Conservation (phyloP, 176 grass and related monocot genomes). For the Coix lacrymajobi region DNA sequence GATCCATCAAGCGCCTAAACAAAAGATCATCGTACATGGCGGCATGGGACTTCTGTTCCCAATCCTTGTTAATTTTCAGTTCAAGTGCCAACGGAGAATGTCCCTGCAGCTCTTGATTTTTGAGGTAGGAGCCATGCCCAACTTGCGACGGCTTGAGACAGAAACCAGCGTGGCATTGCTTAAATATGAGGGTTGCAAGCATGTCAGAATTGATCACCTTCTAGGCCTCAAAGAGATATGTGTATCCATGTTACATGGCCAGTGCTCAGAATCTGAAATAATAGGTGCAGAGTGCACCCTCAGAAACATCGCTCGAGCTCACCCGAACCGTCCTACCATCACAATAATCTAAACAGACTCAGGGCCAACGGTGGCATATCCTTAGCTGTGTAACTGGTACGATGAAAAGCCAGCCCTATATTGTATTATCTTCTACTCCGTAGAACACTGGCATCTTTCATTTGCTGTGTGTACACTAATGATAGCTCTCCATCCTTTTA, state of each 20-base stretch:
- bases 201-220: conserved; percentile 3
- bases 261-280: background rate
- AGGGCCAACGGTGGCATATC: background rate
- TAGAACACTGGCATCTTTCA: background rate
- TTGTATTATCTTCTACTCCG: background rate
- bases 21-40: background rate
- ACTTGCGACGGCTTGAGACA: background rate
- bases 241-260: background rate
- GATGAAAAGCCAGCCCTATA: background rate
- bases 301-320: background rate
- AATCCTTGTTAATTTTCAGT: conserved; percentile 10
- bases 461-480: background rate
- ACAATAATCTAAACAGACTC: background rate
- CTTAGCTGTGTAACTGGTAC: background rate
- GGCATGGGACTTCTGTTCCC: background rate
- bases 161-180: background rate
- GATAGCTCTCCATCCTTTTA: conserved; percentile 11
- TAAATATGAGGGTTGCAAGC: background rate
- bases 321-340: background rate
- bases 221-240: conserved; percentile 8
- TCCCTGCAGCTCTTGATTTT: conserved; percentile 1
- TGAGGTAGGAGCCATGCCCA: conserved; percentile 11
- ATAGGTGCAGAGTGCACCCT: background rate
- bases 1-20: background rate
- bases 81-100: background rate